Evolutionary conservation across 441 rosid genomes (phyloP).

Genomic region (Pelargonium cotyledonis): DNA sequence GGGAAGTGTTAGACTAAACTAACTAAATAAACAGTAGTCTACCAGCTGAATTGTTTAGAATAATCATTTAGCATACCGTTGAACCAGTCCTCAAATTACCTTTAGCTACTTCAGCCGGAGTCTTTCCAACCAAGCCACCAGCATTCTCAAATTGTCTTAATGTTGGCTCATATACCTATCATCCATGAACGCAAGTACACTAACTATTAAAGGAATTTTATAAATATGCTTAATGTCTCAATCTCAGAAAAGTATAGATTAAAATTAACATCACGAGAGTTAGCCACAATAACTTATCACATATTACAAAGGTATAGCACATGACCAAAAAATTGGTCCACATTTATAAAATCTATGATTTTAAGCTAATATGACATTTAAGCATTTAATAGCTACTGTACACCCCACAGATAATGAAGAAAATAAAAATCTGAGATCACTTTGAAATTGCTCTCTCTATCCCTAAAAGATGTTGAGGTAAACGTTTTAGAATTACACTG

Average conservation of each 20-base stretch:
- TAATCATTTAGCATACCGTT: background rate
- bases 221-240: background rate
- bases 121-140: background rate
- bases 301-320: background rate
- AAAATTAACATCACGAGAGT: background rate
- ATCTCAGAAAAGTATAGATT: too few relatives aligned
- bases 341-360: background rate
- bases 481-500: background rate
- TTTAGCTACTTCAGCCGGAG: background rate
- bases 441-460: background rate
- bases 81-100: slow-evolving; percentile 13
- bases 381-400: background rate
- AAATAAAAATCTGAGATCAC: background rate
- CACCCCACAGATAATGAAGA: background rate
- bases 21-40: background rate
- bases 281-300: background rate
- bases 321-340: background rate
- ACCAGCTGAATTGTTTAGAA: background rate
- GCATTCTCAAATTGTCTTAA: slow-evolving; percentile 20
- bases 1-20: too few relatives aligned
- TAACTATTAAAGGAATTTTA: background rate
- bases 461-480: background rate
- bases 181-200: slow-evolving; percentile 18
- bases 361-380: background rate
- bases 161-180: slow-evolving; percentile 39